Percentiles rank a stretch among this genome's conserved stretches.
Evolutionary conservation across 2,329 filamentous ascomycete species (phyloP).

Genomic region (Aspergillus neotritici): DNA sequence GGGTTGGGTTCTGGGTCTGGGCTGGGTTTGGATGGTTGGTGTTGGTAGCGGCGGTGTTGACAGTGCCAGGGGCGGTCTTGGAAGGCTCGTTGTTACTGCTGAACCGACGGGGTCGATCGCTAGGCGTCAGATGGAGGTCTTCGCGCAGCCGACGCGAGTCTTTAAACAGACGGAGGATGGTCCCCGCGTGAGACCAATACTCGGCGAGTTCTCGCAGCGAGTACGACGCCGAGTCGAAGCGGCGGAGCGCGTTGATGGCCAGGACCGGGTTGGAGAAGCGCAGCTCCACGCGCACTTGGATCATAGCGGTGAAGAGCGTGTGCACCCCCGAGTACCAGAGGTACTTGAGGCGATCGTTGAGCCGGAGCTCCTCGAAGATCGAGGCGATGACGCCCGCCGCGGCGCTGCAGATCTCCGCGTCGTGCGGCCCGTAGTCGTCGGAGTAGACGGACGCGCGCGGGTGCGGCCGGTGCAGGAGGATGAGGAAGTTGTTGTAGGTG

Average conservation of each 20-base stretch:
- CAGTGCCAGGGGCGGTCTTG: too few relatives aligned
- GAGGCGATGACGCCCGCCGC: constrained; percentile 42
- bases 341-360: constrained; percentile 39
- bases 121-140: constrained; percentile 36
- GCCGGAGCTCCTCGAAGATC: constrained; percentile 41
- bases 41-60: not conserved
- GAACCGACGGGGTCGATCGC: constrained; percentile 27
- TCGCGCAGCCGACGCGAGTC: constrained; percentile 40
- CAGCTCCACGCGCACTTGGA: constrained; percentile 43
- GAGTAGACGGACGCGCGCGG: constrained; percentile 40
- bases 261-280: constrained; percentile 43
- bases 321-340: constrained; percentile 43
- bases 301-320: constrained; percentile 44
- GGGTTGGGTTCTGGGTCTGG: constrained; percentile 2
- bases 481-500: constrained; percentile 44
- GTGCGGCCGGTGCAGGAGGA: constrained; percentile 42
- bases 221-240: constrained; percentile 39
- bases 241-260: constrained; percentile 41
- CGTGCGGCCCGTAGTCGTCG: constrained; percentile 42
- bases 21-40: not conserved
- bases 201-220: constrained; percentile 39
- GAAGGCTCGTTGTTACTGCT: constrained; percentile 10
- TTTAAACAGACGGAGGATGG: constrained; percentile 40
- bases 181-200: constrained; percentile 41
- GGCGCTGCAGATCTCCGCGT: constrained; percentile 43